Evolutionary conservation across 2,329 filamentous ascomycete genomes (phyloP), one percentile per base, ranked within the genome.

Genomic region (Gaeumannomyces sp.): DNA sequence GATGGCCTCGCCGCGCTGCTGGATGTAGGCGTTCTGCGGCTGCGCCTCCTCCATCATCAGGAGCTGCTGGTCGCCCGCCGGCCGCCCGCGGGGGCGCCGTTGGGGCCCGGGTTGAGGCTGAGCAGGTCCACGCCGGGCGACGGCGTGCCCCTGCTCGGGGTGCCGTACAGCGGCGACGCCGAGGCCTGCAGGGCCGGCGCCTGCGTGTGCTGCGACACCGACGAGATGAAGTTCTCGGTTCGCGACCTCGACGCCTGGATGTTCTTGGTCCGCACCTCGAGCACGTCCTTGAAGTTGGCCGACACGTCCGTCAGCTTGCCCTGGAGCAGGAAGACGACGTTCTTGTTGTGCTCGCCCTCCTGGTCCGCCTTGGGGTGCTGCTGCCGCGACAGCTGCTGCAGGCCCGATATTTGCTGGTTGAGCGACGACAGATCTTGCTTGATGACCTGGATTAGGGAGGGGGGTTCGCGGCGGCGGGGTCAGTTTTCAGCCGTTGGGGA

Each of bases 261-360:
- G 76, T 98, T 99, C 81, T 97, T 97, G 64, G 95, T 98, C 66
- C 95, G 88, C 58, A 96, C 91, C 76, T 99, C 95, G 13, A 99
- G 83, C 7, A 98, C 94, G 71, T 98, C 94, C 77, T 98, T 98
- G 84, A 99, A 98, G 76, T 94, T 97, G 68, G 89, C 92, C 31
- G 91, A 91, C 4, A 99, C 94, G 73, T 97, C 93, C 56, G 93
- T 94, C 57, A 98, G 82, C 73, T 95, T 95, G 67, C 92, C 92
- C 77, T 97, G 93, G 25, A 98, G 80, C 74, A 98, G 83, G 67
- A 96, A 88, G 3, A 97, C 91, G 38, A 98, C 95, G 73, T 98
- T 97, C 78, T 97, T 96, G 81, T 96, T 97, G 80, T 99, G 96
- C 74, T 98, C 93, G 70, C 93, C 93, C 76, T 97, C 92, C 74